Base-by-base conservation (phyloP, 106 monocot species). In the Amphibolis antarctica region DNA sequence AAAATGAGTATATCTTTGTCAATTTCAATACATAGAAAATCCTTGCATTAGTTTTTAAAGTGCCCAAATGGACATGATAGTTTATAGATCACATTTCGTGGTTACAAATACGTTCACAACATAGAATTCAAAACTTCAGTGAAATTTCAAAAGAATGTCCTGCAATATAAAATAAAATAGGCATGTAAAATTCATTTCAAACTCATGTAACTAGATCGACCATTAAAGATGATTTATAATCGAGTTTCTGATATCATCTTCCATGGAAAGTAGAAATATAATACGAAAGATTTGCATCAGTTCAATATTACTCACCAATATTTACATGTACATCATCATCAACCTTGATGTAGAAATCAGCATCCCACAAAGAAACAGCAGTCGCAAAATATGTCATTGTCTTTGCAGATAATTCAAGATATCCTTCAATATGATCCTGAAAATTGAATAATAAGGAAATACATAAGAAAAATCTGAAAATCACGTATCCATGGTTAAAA, bases 291-390 rank as follows among this genome's bases (percentile, higher is more conserved):
- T 13, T 15, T n/a, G n/a, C n/a, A n/a, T n/a, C n/a, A 27, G 56
- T 56, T 14, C 14, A 56, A 19, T 60, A 9, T 13, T 15, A 4
- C 52, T 54, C 29, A 96, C 96, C 96, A 71, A 96, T 90, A 77
- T 96, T 96, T 74, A 96, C 90, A 81, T 96, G 96, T 20, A 96
- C 79, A 77, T 96, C 96, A 68, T 96, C 96, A 76, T 96, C 96
- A 46, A 96, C 86, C 55, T 96, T 96, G 49, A 96, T 47, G 64
- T 96, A 96, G 63, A 90, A 96, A 21, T 90, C 90, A 44, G 96
- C 96, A 85, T 96, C 89, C 96, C 96, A 96, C 74, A 82, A 53
- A 63, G 89, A 71, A 1, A 86, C 80, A 55, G 96, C 96, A 27
- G 96, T 86, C 53, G 82, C 86, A 66, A 96, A 96, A 65, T 84